Evolutionary conservation across 495 filamentous ascomycete species (phyloP).

Genomic region (Hypoxylon perforatum): DNA sequence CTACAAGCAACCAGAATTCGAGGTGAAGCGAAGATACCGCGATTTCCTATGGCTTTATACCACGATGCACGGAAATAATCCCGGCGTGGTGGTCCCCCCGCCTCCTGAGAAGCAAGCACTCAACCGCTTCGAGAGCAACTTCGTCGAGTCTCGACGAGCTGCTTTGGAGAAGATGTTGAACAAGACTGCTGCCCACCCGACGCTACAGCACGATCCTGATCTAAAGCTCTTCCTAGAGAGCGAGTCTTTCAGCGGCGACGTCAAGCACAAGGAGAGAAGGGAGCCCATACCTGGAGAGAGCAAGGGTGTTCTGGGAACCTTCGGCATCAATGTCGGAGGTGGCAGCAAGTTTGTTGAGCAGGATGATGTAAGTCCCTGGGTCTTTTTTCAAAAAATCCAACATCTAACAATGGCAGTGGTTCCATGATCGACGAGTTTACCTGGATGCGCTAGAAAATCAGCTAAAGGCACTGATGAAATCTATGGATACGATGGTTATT

Average conservation of each 20-base stretch:
- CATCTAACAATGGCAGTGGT: slow-evolving; percentile 72
- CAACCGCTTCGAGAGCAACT: slow-evolving; percentile 94
- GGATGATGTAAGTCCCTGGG: slow-evolving; percentile 80
- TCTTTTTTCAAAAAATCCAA: slow-evolving; percentile 14
- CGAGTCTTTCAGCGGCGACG: slow-evolving; percentile 92
- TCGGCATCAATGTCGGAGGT: slow-evolving; percentile 79
- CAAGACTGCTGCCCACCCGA: slow-evolving; percentile 89
- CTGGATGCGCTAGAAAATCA: slow-evolving; percentile 95
- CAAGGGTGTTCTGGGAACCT: slow-evolving; percentile 89
- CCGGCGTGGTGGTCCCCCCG: slow-evolving; percentile 93
- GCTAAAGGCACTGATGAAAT: slow-evolving; percentile 91
- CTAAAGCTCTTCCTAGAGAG: slow-evolving; percentile 97
- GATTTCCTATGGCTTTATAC: slow-evolving; percentile 99
- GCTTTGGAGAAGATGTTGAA: slow-evolving; percentile 97
- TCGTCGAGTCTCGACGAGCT: slow-evolving; percentile 89
- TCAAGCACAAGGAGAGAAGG: slow-evolving; percentile 96
- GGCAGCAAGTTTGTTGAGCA: slow-evolving; percentile 94
- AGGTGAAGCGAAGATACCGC: slow-evolving; percentile 90
- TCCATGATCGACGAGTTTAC: slow-evolving; percentile 94
- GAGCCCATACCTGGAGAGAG: slow-evolving; percentile 87
- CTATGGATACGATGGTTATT: slow-evolving; percentile 88
- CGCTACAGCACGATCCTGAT: slow-evolving; percentile 91
- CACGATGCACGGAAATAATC: slow-evolving; percentile 90
- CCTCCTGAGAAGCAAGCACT: slow-evolving; percentile 98
- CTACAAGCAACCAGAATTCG: slow-evolving; percentile 89